Evolutionary conservation across 225 moss, liverwort and hornwort genomes (phyloP).

Genomic region (Physcomitrium patens): DNA sequence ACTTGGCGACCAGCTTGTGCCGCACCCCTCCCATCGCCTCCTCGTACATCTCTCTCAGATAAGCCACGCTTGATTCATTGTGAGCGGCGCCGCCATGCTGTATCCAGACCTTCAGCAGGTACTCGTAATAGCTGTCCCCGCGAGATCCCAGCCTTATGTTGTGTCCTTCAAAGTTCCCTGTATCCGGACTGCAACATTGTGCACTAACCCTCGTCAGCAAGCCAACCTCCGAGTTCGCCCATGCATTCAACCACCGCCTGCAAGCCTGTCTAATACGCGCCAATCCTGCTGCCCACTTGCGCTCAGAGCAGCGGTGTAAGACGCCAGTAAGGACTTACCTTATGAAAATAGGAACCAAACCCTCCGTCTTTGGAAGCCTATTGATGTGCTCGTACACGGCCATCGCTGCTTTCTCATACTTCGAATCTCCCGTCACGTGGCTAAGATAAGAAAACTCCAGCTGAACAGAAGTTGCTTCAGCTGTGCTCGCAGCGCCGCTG

Average conservation of each 20-base stretch:
- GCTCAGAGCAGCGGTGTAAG: conserved; percentile 1
- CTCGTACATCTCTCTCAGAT: conserved; percentile 94
- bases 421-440: conserved; percentile 76
- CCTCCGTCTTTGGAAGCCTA: conserved; percentile 85
- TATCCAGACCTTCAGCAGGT: conserved; percentile 98
- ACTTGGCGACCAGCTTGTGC: conserved; percentile 68
- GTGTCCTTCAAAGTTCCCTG: conserved; percentile 85
- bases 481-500: conserved; percentile 89
- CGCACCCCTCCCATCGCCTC: conserved; percentile 94
- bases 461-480: conserved; percentile 89
- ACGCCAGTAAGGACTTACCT: conserved; percentile 59
- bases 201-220: not conserved
- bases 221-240: not conserved
- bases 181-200: conserved; percentile 64
- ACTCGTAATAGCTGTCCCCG: conserved; percentile 99
- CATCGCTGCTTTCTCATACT: conserved; percentile 85
- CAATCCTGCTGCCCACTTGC: not conserved
- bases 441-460: conserved; percentile 96
- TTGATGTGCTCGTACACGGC: conserved; percentile 83
- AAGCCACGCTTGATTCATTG: conserved; percentile 75
- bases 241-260: not conserved
- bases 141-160: conserved; percentile 94
- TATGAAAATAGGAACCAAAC: conserved; percentile 95
- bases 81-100: conserved; percentile 92
- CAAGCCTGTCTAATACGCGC: conserved; percentile 1